phyloP scores from a whole-genome alignment of 352 stramenopile genomes.

The Phytopythium montanum region DNA sequence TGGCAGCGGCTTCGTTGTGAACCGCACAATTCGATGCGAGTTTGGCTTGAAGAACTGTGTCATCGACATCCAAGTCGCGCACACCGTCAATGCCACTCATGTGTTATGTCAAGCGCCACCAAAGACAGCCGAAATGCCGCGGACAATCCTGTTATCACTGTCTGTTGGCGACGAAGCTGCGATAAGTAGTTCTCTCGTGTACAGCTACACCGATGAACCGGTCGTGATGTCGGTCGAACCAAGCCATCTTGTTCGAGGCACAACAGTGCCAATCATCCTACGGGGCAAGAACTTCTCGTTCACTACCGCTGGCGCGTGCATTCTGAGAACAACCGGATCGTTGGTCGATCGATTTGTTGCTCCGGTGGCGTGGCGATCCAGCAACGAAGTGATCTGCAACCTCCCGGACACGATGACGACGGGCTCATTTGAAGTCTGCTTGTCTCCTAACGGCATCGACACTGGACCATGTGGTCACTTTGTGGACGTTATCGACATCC shows the following conservation, averaged over 20 bases:
- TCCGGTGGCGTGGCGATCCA: slow-evolving; percentile 24
- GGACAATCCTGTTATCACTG: slow-evolving; percentile 29
- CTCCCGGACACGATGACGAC: slow-evolving; percentile 5
- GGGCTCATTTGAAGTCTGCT: slow-evolving; percentile 20
- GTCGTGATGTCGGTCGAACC: slow-evolving; percentile 20
- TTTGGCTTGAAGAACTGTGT: slow-evolving; percentile 32
- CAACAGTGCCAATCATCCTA: slow-evolving; percentile 11
- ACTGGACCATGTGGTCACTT: slow-evolving; percentile 8
- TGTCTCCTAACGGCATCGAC: slow-evolving; percentile 23
- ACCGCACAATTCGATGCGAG: slow-evolving; percentile 22
- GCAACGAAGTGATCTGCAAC: slow-evolving; percentile 19
- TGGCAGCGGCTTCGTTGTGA: slow-evolving; percentile 12
- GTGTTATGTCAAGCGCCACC: slow-evolving; percentile 24
- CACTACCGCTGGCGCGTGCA: slow-evolving; percentile 13
- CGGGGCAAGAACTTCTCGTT: slow-evolving; percentile 24
- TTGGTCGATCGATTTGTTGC: slow-evolving; percentile 4
- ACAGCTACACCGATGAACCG: slow-evolving; percentile 25
- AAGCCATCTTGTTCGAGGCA: slow-evolving; percentile 13
- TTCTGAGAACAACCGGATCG: slow-evolving; percentile 10
- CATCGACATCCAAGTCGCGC: slow-evolving; percentile 8
- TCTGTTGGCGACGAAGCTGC: slow-evolving; percentile 10
- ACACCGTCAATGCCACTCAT: slow-evolving; percentile 19
- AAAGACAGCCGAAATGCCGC: slow-evolving; percentile 11
- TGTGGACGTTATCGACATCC: slow-evolving; percentile 22
- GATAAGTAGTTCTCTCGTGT: slow-evolving; percentile 37